Conservation (phyloP, 352 stramenopile species). For the Phytopythium delawarense region DNA sequence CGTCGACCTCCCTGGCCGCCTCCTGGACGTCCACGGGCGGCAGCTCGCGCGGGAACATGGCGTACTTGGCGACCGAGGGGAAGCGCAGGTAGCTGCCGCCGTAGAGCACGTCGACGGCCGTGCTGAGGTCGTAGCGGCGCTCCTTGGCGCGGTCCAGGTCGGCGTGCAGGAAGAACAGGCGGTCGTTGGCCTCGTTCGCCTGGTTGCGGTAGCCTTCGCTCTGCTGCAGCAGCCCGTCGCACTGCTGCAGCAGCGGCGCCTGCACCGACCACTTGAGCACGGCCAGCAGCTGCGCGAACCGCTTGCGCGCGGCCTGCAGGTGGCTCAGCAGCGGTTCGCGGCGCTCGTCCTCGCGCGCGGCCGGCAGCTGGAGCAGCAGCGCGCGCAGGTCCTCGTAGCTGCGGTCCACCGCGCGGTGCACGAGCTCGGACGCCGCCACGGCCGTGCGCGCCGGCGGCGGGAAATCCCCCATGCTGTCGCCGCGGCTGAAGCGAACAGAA, state of each 20-base stretch:
- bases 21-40: constrained; percentile 53
- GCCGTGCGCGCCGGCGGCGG: constrained; percentile 48
- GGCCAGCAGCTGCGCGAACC: constrained; percentile 72
- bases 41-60: constrained; percentile 64
- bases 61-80: constrained; percentile 67
- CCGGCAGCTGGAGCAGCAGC: constrained; percentile 64
- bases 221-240: constrained; percentile 53
- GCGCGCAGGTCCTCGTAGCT: constrained; percentile 82
- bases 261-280: constrained; percentile 87
- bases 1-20: constrained; percentile 59
- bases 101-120: constrained; percentile 77
- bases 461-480: constrained; percentile 57
- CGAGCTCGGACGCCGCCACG: constrained; percentile 72
- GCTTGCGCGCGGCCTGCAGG: constrained; percentile 53
- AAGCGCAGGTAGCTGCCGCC: constrained; percentile 72
- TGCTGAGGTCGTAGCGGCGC: constrained; percentile 75
- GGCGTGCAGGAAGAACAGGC: constrained; percentile 82
- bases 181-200: constrained; percentile 79
- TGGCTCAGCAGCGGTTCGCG: constrained; percentile 65
- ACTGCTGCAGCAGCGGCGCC: constrained; percentile 71
- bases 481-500: no score
- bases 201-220: constrained; percentile 67
- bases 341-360: constrained; percentile 68
- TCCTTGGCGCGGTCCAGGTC: constrained; percentile 81
- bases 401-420: constrained; percentile 75